phyloP scores from a whole-genome alignment of 2,329 filamentous ascomycete genomes.

The Thielaviopsis ethacetica region DNA sequence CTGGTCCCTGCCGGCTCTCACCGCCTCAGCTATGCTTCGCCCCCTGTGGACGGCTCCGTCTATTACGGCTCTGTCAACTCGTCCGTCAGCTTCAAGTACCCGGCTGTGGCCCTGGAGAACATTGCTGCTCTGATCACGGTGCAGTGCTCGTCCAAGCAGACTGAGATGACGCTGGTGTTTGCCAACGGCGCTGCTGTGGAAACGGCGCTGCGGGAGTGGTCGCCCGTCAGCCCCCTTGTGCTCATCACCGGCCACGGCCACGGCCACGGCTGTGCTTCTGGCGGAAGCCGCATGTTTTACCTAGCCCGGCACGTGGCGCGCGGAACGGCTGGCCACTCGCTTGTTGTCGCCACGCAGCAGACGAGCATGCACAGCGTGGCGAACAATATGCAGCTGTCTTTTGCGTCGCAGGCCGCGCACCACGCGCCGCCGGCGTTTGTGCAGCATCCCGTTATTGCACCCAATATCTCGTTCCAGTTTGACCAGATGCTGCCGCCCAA shows the following conservation, averaged over 20 bases:
- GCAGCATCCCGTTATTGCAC: background rate
- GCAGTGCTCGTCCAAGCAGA: background rate
- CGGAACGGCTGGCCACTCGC: background rate
- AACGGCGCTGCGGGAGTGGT: background rate
- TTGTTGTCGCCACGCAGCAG: background rate
- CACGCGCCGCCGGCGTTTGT: background rate
- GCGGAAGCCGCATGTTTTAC: background rate
- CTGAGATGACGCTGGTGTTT: background rate
- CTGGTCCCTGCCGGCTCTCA: background rate
- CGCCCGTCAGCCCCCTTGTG: background rate
- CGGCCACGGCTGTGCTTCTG: background rate
- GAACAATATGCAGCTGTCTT: background rate
- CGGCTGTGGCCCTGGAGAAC: constrained; percentile 2
- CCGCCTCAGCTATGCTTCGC: no score
- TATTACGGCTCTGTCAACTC: constrained; percentile 1
- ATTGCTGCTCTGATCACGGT: background rate
- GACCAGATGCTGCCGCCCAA: constrained; percentile 2
- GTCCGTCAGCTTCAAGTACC: constrained; percentile 3
- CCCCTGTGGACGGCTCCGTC: no score
- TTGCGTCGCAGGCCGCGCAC: background rate
- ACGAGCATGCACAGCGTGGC: background rate
- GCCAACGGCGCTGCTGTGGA: background rate
- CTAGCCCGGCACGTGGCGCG: background rate
- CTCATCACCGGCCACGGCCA: constrained; percentile 3
- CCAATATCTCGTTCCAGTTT: background rate